Base-by-base conservation (phyloP, 2,329 filamentous ascomycete genomes). In the Phialocephala subalpina region DNA sequence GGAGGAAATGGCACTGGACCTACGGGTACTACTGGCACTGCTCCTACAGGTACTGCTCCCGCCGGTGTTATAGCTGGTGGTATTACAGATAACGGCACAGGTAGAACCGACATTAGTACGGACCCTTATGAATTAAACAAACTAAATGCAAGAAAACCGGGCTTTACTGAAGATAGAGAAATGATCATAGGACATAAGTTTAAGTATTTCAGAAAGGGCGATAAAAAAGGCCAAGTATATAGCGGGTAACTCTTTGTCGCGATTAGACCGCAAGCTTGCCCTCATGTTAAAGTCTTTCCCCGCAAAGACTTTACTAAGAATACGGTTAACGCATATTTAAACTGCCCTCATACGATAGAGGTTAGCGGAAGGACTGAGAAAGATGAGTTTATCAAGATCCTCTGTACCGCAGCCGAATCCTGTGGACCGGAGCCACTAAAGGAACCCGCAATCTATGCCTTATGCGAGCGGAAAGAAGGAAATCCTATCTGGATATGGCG, bases 241-340 rank as follows among this genome's bases (percentile, higher is more conserved):
- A 66, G 59, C 49, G 49, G 58, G 35, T 58, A 65, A 65, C 58
- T 65, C 58, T 86, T 55, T 55, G 25, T 55, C 52, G 52, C 63
- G 29, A 65, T 62, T 62, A 49, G 58, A 58, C 58, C 52, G 52
- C 52, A 65, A 65, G 58, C 52, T 36, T 65, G 49, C 58, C 52
- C 49, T 65, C 27, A 65, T 65, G 27, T 65, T 65, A 65, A 65
- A 38, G 58, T 65, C 58, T 58, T 65, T 65, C 58, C 52, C 58
- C 58, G 60, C 25, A 66, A 66, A 66, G 60, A 63, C 64, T 66
- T 66, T 66, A 66, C 55, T 25, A 63, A 59, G 55, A 66, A 63
- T 63, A 66, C 56, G 29, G 60, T 63, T 63, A 56, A 66, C 49
- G 56, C 47, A 36, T 66, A 66, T 66, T 56, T 63, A 27, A 66